Evolutionary conservation across 495 filamentous ascomycete genomes (phyloP).

Genomic region (Emericellopsis terricola): DNA sequence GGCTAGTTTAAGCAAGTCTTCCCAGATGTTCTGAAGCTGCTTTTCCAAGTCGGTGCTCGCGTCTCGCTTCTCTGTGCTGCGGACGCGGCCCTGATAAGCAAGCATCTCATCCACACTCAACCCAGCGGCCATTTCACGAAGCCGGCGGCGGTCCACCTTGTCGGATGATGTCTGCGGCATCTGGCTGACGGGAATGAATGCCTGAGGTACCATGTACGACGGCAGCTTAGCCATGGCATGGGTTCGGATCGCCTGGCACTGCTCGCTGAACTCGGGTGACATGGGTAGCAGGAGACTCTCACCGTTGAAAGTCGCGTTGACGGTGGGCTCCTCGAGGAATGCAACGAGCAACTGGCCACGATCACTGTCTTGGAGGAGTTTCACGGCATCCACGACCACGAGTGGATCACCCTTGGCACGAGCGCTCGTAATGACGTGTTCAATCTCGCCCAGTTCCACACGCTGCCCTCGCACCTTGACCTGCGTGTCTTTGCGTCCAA

Average conservation of each 20-base stretch:
- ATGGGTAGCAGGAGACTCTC: conserved; percentile 19
- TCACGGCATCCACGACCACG: no score
- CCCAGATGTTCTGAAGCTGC: conserved; percentile 1
- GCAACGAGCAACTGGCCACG: no score
- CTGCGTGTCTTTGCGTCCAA: conserved; percentile 17
- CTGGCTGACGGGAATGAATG: conserved; percentile 30
- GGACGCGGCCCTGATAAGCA: no score
- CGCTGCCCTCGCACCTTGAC: conserved; percentile 49
- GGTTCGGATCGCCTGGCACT: conserved; percentile 1
- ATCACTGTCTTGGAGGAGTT: no score
- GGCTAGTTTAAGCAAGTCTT: not conserved
- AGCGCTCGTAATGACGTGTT: conserved; percentile 8
- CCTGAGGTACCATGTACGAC: conserved; percentile 36
- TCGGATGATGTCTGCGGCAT: conserved; percentile 32
- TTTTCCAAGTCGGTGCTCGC: conserved; percentile 14
- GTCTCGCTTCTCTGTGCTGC: no score
- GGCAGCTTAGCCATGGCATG: conserved; percentile 13
- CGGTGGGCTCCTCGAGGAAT: no score
- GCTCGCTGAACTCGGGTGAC: conserved; percentile 13
- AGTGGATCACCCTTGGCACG: no score
- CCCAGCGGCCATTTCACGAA: no score
- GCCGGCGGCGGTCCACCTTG: conserved; percentile 40
- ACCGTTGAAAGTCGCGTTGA: no score
- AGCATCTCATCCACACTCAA: no score
- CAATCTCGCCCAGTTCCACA: conserved; percentile 48